These are phyloP conservation scores for Pythium guiyangense DNA, from an alignment of 352 stramenopile genomes.

Conservation along the genomic window DNA sequence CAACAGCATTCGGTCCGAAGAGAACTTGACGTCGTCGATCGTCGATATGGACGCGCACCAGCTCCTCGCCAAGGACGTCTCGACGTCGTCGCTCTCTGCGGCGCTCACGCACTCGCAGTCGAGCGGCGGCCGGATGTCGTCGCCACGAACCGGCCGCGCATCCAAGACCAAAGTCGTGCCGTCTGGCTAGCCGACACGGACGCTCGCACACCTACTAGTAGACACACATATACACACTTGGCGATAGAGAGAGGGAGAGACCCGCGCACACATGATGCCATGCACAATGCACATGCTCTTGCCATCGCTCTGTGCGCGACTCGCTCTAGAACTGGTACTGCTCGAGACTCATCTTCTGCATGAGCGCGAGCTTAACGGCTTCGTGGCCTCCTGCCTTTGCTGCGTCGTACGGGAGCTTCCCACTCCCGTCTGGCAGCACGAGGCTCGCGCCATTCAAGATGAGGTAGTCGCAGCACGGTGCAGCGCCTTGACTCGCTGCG, in stretches of 20 bases:
- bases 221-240: not conserved
- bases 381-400: conserved; percentile 59
- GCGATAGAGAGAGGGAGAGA: too few species aligned
- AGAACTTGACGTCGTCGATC: conserved; percentile 11
- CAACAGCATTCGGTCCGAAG: conserved; percentile 10
- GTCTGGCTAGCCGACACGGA: conserved; percentile 17
- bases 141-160: conserved; percentile 16
- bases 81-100: conserved; percentile 15
- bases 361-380: conserved; percentile 53
- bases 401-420: conserved; percentile 51
- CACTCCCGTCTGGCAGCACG: conserved; percentile 36
- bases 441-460: conserved; percentile 77
- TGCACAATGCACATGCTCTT: conserved; percentile 1
- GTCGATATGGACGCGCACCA: conserved; percentile 11
- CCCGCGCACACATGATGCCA: too few species aligned
- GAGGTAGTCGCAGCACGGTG: conserved; percentile 69
- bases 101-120: conserved; percentile 10
- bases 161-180: conserved; percentile 35
- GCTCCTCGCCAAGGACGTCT: conserved; percentile 15
- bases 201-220: not conserved
- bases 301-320: not conserved
- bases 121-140: conserved; percentile 6
- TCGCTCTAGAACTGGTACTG: conserved; percentile 47
- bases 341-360: conserved; percentile 69
- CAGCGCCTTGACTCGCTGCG: conserved; percentile 28